A percentile compares a stretch with the other conserved stretches of the same genome.
Evolutionary conservation across 2,329 filamentous ascomycete genomes (phyloP).

Genomic region (Biscogniauxia sp.): DNA sequence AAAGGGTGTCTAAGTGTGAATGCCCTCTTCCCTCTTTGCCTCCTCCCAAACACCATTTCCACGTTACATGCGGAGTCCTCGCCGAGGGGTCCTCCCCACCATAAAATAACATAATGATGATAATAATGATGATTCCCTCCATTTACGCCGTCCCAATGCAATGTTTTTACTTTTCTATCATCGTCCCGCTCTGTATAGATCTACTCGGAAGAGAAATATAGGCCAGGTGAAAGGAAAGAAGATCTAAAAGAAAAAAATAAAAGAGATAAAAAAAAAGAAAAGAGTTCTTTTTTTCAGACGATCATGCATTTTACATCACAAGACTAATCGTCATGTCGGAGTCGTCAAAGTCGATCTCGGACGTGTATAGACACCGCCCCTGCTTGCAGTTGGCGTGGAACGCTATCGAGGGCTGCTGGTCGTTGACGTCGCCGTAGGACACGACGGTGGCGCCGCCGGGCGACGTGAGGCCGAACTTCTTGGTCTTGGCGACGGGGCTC

Average conservation of each 20-base stretch:
- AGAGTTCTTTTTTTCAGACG: too few relatives aligned
- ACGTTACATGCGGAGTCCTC: not conserved
- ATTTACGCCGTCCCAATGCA: not conserved
- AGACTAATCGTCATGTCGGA: slow-evolving; percentile 21
- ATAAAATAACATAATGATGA: not conserved
- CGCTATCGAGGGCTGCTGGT: slow-evolving; percentile 23
- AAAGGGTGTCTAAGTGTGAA: not conserved
- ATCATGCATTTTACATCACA: slow-evolving; percentile 3
- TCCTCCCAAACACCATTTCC: not conserved
- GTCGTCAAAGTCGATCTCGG: slow-evolving; percentile 23
- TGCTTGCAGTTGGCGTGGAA: slow-evolving; percentile 39
- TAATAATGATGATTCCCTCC: too few relatives aligned
- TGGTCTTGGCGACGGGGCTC: slow-evolving; percentile 35
- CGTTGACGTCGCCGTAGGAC: slow-evolving; percentile 23
- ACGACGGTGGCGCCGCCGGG: slow-evolving; percentile 41
- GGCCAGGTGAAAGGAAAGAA: not conserved
- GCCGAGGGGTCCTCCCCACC: too few relatives aligned
- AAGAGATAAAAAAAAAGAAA: too few relatives aligned
- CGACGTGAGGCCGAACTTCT: slow-evolving; percentile 37
- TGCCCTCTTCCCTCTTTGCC: too few relatives aligned
- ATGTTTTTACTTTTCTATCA: not conserved
- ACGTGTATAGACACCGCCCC: slow-evolving; percentile 37
- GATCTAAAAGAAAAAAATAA: not conserved
- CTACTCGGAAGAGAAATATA: not conserved
- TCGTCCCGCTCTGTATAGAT: not conserved